Conservation (phyloP, 2,329 filamentous ascomycete species). For the Fusarium virguliforme region DNA sequence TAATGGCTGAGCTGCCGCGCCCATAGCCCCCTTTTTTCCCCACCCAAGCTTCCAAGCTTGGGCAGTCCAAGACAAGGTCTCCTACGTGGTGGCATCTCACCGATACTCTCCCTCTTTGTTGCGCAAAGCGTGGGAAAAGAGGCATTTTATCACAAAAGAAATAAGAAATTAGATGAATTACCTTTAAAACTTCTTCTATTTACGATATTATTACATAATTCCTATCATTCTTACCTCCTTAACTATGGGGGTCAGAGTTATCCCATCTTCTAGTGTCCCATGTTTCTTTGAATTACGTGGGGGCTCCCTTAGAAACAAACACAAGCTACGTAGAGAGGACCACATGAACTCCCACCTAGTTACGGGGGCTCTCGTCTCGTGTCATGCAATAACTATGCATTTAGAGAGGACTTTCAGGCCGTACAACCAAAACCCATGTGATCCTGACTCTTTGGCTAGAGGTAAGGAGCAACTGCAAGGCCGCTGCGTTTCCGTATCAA, state of each 20-base stretch:
- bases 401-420: neutral
- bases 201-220: too few species aligned
- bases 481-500: neutral
- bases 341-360: constrained; percentile 1
- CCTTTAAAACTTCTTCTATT: too few species aligned
- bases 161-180: too few species aligned
- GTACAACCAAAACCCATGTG: constrained; percentile 11
- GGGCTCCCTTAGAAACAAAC: neutral
- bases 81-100: too few species aligned
- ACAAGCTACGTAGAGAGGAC: neutral
- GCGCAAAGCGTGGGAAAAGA: too few species aligned
- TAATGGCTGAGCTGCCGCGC: constrained; percentile 23
- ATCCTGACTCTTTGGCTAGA: neutral
- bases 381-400: constrained; percentile 15
- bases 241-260: too few species aligned
- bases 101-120: too few species aligned
- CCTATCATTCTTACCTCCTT: too few species aligned
- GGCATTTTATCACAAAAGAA: too few species aligned
- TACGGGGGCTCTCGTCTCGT: neutral
- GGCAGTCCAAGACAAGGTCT: too few species aligned
- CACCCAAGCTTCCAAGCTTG: constrained; percentile 17
- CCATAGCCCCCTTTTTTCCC: constrained; percentile 24
- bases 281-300: neutral
- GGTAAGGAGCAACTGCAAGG: neutral
- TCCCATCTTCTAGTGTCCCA: too few species aligned